These are phyloP conservation scores for Aegilops speltoides DNA, from an alignment of 176 grass and related monocot species.

Conservation along the genomic window DNA sequence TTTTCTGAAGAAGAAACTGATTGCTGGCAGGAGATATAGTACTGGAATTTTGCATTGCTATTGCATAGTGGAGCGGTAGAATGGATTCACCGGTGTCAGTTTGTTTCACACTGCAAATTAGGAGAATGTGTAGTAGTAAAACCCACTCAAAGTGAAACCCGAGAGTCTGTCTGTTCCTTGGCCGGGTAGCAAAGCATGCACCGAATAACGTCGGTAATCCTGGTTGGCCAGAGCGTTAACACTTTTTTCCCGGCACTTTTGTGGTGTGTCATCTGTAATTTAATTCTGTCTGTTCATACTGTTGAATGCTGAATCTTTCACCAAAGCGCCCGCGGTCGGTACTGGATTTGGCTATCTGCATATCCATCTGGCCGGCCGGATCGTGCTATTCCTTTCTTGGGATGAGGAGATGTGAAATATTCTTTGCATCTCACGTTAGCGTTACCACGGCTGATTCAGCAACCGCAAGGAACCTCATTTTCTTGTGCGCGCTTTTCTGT, in stretches of 20 bases:
- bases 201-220: background rate
- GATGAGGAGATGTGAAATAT: conserved; percentile 1
- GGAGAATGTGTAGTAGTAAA: conserved; percentile 3
- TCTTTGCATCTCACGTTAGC: background rate
- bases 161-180: background rate
- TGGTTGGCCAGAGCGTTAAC: background rate
- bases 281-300: background rate
- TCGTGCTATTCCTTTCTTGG: conserved; percentile 5
- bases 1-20: background rate
- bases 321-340: conserved; percentile 5
- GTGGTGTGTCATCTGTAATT: background rate
- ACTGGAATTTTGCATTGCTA: background rate
- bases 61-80: background rate
- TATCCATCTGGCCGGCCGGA: background rate
- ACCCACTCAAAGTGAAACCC: conserved; percentile 22
- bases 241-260: background rate
- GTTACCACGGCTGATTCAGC: background rate
- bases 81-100: background rate
- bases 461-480: background rate
- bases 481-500: background rate
- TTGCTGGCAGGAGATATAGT: background rate
- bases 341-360: background rate
- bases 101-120: background rate
- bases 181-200: conserved; percentile 29
- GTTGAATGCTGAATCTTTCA: conserved; percentile 18